Conservation (phyloP, 2,329 filamentous ascomycete genomes). For the Aspergillus oerlinghausenensis region DNA sequence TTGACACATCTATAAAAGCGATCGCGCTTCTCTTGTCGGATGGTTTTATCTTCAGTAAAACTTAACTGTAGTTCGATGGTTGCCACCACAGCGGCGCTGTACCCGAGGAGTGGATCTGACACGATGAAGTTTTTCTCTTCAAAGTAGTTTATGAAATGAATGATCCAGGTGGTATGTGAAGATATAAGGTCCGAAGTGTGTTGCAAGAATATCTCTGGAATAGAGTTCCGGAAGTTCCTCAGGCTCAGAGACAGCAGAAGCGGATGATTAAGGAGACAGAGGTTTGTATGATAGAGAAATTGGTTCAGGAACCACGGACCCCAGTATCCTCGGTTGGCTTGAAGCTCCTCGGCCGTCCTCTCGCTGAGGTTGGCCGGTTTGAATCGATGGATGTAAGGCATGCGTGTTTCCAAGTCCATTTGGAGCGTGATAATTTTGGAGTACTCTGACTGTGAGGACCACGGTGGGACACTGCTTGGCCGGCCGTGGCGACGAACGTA, state of each 20-base stretch:
- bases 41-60: conserved; percentile 41
- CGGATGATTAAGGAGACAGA: conserved; percentile 52
- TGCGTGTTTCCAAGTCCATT: conserved; percentile 50
- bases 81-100: conserved; percentile 50
- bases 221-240: conserved; percentile 48
- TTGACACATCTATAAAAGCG: conserved; percentile 43
- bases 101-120: conserved; percentile 46
- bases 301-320: conserved; percentile 51
- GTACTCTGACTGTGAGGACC: conserved; percentile 51
- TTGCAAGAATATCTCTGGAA: conserved; percentile 53
- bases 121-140: conserved; percentile 44
- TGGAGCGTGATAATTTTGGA: conserved; percentile 47
- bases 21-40: conserved; percentile 40
- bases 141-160: conserved; percentile 48
- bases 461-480: conserved; percentile 41
- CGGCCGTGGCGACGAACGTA: conserved; percentile 46
- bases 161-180: conserved; percentile 51
- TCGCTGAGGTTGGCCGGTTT: conserved; percentile 46
- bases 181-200: conserved; percentile 51
- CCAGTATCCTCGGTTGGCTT: conserved; percentile 49
- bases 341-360: conserved; percentile 38
- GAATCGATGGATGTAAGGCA: conserved; percentile 50
- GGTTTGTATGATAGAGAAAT: conserved; percentile 50
- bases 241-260: conserved; percentile 51
- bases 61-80: conserved; percentile 53